These are phyloP conservation scores for Pseudogymnoascus sp. DNA, from an alignment of 2,329 filamentous ascomycete genomes.

Conservation along the genomic window DNA sequence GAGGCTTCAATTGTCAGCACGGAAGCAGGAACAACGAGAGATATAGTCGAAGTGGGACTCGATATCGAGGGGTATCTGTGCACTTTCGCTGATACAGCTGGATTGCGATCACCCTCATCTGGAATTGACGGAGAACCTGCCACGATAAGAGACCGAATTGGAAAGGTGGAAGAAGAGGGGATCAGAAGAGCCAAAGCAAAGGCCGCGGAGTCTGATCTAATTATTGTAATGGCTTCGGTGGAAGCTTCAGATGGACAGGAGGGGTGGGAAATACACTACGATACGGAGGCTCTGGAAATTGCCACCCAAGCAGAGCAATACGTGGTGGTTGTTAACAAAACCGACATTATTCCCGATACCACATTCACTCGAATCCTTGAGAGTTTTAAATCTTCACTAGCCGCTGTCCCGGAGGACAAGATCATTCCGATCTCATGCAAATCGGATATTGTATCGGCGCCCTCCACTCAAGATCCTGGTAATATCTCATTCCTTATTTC, in stretches of 20 bases:
- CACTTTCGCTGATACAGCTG: conserved; percentile 92
- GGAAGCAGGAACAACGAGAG: conserved; percentile 87
- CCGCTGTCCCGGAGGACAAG: conserved; percentile 21
- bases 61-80: conserved; percentile 87
- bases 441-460: conserved; percentile 10
- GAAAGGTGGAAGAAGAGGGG: conserved; percentile 77
- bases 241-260: conserved; percentile 40
- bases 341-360: conserved; percentile 38
- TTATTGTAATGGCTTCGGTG: conserved; percentile 72
- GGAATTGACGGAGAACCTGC: conserved; percentile 16
- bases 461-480: conserved; percentile 42
- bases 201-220: conserved; percentile 74
- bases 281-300: conserved; percentile 47
- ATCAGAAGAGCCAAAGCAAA: conserved; percentile 78
- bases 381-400: conserved; percentile 34
- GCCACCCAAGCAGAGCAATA: conserved; percentile 41
- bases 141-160: conserved; percentile 40
- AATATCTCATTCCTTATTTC: conserved; percentile 62
- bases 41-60: conserved; percentile 85
- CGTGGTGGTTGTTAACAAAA: conserved; percentile 57
- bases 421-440: conserved; percentile 62
- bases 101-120: conserved; percentile 52
- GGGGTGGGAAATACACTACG: conserved; percentile 41
- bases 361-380: conserved; percentile 34
- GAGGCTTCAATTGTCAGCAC: conserved; percentile 93